Evolutionary conservation across 768 basidiomycete species (phyloP).

Genomic region (Guyanaporus albipodus): DNA sequence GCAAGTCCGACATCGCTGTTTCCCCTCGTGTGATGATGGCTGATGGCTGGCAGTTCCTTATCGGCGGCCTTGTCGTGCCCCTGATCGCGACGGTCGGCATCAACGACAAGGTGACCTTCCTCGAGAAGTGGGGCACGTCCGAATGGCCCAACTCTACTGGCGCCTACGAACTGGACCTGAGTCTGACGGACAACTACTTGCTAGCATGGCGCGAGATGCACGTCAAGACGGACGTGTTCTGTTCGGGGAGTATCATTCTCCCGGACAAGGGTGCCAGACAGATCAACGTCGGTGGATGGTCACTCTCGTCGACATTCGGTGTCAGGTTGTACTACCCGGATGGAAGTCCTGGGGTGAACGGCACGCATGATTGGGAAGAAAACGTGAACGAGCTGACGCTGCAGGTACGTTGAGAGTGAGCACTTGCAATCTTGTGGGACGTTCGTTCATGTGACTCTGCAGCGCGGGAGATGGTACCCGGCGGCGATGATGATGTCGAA

Average conservation of each 20-base stretch:
- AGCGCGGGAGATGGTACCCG: conserved; percentile 73
- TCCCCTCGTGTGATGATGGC: neutral
- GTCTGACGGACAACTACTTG: conserved; percentile 40
- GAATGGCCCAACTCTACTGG: conserved; percentile 65
- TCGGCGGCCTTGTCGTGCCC: conserved; percentile 63
- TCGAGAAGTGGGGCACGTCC: conserved; percentile 70
- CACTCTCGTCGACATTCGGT: conserved; percentile 65
- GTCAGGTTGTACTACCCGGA: conserved; percentile 70
- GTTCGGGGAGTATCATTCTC: conserved; percentile 66
- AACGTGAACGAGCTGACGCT: conserved; percentile 52
- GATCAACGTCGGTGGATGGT: conserved; percentile 46
- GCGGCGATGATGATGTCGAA: conserved; percentile 66
- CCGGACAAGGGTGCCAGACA: conserved; percentile 61
- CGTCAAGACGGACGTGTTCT: conserved; percentile 75
- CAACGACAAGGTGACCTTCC: conserved; percentile 78
- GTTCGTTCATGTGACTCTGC: neutral
- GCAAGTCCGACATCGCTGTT: conserved; percentile 32
- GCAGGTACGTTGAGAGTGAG: conserved; percentile 47
- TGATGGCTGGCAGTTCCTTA: conserved; percentile 36
- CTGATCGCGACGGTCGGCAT: conserved; percentile 71
- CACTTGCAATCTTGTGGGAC: neutral
- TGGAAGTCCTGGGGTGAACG: conserved; percentile 62
- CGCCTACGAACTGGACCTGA: conserved; percentile 73
- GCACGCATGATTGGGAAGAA: conserved; percentile 80
- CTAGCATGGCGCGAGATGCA: conserved; percentile 75